These are phyloP conservation scores for Kondoa malvinella DNA, from an alignment of 768 basidiomycete genomes.

Conservation along the genomic window DNA sequence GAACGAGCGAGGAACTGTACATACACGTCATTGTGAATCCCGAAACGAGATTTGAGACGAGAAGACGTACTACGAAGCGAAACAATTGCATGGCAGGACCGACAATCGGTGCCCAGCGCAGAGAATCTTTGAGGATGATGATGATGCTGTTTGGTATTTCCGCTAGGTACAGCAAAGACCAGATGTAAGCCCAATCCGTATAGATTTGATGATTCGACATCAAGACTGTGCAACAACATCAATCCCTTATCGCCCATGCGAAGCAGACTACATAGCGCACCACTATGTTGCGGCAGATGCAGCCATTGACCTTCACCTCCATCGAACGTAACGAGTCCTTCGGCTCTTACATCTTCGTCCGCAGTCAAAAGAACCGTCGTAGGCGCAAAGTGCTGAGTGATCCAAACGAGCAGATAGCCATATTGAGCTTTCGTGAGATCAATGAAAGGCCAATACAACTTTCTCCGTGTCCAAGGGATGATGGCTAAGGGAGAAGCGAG, in stretches of 20 bases:
- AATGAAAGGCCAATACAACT: background rate
- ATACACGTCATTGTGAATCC: background rate
- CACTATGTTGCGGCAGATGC: conserved; percentile 33
- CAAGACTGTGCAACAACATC: conserved; percentile 64
- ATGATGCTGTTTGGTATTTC: conserved; percentile 54
- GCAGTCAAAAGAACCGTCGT: conserved; percentile 49
- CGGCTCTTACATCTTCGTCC: conserved; percentile 3
- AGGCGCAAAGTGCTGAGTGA: conserved; percentile 68
- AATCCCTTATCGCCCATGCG: conserved; percentile 45
- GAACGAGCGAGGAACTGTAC: conserved; percentile 58
- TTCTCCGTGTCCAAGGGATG: background rate
- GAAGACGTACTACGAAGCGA: conserved; percentile 50
- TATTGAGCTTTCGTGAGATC: conserved; percentile 7
- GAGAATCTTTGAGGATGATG: conserved; percentile 80
- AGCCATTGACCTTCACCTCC: background rate
- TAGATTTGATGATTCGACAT: conserved; percentile 87
- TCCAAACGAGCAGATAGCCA: conserved; percentile 38
- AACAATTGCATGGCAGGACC: conserved; percentile 66
- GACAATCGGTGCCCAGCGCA: conserved; percentile 68
- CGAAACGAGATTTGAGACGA: conserved; percentile 1
- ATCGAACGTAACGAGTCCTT: conserved; percentile 11
- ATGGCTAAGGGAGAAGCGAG: conserved; percentile 3
- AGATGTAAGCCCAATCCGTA: conserved; percentile 52
- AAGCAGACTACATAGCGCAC: conserved; percentile 42
- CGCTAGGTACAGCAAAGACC: conserved; percentile 49